Conservation (phyloP, 495 filamentous ascomycete species). For the Durotheca rogersii region DNA sequence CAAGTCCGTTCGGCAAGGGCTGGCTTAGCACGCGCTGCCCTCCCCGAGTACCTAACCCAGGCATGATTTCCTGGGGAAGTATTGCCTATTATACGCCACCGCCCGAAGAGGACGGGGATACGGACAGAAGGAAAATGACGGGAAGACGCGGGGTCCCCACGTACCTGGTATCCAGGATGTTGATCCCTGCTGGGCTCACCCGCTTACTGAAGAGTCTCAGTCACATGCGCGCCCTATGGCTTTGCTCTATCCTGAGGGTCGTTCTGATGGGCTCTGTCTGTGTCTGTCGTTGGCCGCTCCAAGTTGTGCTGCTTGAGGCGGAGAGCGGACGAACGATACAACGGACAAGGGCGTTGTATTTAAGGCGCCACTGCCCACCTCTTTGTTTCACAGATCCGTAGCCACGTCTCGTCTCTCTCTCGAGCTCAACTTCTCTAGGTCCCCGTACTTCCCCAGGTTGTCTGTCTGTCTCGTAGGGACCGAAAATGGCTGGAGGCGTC, state of each 20-base stretch:
- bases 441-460: slow-evolving; percentile 5
- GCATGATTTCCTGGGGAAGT: too few relatives aligned
- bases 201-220: not conserved
- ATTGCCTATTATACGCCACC: not conserved
- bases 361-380: not conserved
- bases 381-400: not conserved
- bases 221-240: not conserved
- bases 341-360: not conserved
- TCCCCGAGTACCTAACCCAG: too few relatives aligned
- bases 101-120: slow-evolving; percentile 1
- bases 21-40: not conserved
- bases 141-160: slow-evolving; percentile 22
- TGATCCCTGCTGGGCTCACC: not conserved
- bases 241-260: slow-evolving; percentile 9
- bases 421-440: too few relatives aligned
- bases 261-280: not conserved
- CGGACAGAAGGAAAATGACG: slow-evolving; percentile 3
- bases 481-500: slow-evolving; percentile 59
- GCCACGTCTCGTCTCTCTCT: too few relatives aligned
- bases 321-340: not conserved
- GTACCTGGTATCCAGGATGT: not conserved
- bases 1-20: not conserved
- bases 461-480: not conserved
- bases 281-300: not conserved
- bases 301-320: not conserved